A percentile compares a stretch with the other conserved stretches of the same genome.
Conservation (phyloP, 225 moss, liverwort and hornwort species). For the Polytrichum formosum region DNA sequence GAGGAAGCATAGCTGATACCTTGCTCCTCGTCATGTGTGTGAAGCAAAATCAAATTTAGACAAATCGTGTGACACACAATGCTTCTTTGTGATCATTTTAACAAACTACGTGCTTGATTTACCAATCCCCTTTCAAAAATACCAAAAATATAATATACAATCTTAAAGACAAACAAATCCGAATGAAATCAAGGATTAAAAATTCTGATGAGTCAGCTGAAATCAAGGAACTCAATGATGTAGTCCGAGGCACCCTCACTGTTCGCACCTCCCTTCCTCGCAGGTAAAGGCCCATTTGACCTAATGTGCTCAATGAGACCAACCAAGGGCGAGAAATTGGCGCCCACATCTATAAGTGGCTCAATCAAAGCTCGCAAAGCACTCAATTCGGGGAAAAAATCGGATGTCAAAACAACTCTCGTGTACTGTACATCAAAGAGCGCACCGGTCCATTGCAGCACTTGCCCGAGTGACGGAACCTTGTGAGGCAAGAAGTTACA, state of each 20-base stretch:
- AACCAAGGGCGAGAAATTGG: slow-evolving; percentile 38
- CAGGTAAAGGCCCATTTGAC: slow-evolving; percentile 41
- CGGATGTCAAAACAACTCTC: slow-evolving; percentile 68
- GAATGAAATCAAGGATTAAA: too few relatives aligned
- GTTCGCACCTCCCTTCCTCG: slow-evolving; percentile 13
- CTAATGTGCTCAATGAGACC: slow-evolving; percentile 61
- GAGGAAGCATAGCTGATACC: too few relatives aligned
- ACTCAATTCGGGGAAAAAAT: slow-evolving; percentile 63
- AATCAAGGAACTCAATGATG: slow-evolving; percentile 86
- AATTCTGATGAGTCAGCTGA: too few relatives aligned
- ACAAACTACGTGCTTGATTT: too few relatives aligned
- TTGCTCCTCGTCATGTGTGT: too few relatives aligned
- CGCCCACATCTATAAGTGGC: slow-evolving; percentile 49
- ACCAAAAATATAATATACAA: too few relatives aligned
- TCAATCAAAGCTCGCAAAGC: slow-evolving; percentile 50
- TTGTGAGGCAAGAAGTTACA: slow-evolving; percentile 15
- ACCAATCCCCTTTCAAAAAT: too few relatives aligned
- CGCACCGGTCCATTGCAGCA: slow-evolving; percentile 65
- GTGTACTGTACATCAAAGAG: slow-evolving; percentile 79
- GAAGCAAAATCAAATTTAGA: too few relatives aligned
- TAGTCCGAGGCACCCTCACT: slow-evolving; percentile 55
- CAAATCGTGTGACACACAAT: too few relatives aligned
- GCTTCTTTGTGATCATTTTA: too few relatives aligned
- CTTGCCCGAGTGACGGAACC: slow-evolving; percentile 67
- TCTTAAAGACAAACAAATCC: too few relatives aligned